Base-by-base conservation (phyloP, 2,329 filamentous ascomycete species). In the Trichoderma oligosporum region DNA sequence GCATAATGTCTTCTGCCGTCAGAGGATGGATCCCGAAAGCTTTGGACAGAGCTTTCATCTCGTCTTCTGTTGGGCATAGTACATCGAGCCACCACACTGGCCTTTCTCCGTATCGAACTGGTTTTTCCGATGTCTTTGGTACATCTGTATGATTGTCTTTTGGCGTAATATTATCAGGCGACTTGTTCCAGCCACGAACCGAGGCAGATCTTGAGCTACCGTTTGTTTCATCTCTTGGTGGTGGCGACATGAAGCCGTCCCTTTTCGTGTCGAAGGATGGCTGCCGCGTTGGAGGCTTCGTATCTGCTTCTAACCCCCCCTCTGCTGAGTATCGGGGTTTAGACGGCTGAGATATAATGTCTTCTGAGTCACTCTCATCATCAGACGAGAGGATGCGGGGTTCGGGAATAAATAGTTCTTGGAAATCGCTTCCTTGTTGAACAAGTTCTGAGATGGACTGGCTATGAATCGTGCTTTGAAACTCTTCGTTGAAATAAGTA, bases 21-120 rank as follows among this genome's bases (percentile, higher is more conserved):
- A 99, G 76, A 0, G 94, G 92, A 74, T 99, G 94, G 60, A 99
- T 97, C 14, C 91, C 91, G 69, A 99, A 99, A 0, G 94, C 83
- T 68, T 95, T 96, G 27, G 90, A 86, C 38, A 99, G 81, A 7
- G 94, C 85, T 69, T 92, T 93, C 94, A 99, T 97, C 73, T 99
- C 94, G 0, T 86, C 85, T 67, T 97, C 92, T 0, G 92, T 97
- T 1, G 94, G 94, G 42, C 84, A 89, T 22, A 97, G 78, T 4
- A 99, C 84, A 72, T 99, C 94, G 4, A 99, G 82, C 94, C 94
- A 99, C 83, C 94, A 99, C 0, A 94, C 92, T 4, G 94, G 94
- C 5, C 92, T 85, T 24, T 94, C 88, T 1, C 93, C 93, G 63
- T 85, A 87, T 55, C 79, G 77, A 59, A 83, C 77, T 1, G 75